Percentiles rank a stretch among this genome's conserved stretches.
Conservation (phyloP, 441 rosid genomes). For the Adansonia madagascariensis region DNA sequence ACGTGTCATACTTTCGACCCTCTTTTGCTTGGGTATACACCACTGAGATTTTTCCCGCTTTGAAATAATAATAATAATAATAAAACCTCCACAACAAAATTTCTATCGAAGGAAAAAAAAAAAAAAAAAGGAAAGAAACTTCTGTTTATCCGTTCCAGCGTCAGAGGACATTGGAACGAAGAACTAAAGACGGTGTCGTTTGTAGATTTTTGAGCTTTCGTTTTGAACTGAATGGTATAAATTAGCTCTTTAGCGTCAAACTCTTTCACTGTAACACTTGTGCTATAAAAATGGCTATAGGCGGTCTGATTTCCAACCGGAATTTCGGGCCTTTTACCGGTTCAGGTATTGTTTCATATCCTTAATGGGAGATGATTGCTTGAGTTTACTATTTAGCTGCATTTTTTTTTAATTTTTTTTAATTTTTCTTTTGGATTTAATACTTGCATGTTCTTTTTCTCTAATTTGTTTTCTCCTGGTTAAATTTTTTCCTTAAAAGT, state of each 20-base stretch:
- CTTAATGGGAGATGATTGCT: neutral
- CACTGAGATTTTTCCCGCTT: conserved; percentile 70
- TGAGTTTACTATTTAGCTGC: conserved; percentile 18
- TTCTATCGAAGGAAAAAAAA: neutral
- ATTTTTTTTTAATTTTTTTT: neutral
- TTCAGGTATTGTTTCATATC: conserved; percentile 55
- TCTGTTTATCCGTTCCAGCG: conserved; percentile 44
- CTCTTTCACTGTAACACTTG: neutral
- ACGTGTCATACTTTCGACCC: conserved; percentile 67
- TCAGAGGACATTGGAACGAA: conserved; percentile 5
- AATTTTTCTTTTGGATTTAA: neutral
- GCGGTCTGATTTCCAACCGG: conserved; percentile 73
- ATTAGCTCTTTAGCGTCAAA: conserved; percentile 24
- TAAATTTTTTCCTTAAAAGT: neutral
- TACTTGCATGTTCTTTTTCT: conserved; percentile 7
- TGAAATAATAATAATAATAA: conserved; percentile 15
- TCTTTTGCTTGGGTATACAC: conserved; percentile 46
- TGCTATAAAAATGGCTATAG: conserved; percentile 64
- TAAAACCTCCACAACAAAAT: conserved; percentile 13
- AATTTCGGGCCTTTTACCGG: conserved; percentile 63
- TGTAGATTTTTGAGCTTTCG: conserved; percentile 25
- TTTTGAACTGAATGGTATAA: conserved; percentile 37
- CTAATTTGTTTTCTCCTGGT: neutral
- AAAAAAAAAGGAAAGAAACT: neutral
- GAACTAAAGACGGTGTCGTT: conserved; percentile 27